Evolutionary conservation across 148 eudicot genomes (phyloP).

Genomic region (Chenopodium album): DNA sequence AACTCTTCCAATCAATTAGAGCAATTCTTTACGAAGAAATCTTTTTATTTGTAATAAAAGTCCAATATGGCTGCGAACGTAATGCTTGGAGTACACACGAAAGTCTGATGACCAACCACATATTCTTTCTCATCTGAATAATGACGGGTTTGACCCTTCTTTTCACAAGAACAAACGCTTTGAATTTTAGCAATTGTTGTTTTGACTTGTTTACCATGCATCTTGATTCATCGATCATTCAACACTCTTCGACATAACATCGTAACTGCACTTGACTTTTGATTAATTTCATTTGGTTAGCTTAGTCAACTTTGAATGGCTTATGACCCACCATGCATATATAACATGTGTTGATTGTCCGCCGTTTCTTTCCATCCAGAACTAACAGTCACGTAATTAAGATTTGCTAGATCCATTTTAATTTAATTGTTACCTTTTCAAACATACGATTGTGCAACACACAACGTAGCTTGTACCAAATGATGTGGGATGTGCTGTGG

Average conservation of each 20-base stretch:
- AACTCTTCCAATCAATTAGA: background rate
- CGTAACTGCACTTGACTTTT: background rate
- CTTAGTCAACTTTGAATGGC: constrained; percentile 10
- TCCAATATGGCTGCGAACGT: constrained; percentile 33
- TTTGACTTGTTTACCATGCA: constrained; percentile 6
- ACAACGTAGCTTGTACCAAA: too few relatives aligned
- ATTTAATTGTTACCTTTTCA: too few relatives aligned
- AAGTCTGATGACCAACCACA: constrained; percentile 20
- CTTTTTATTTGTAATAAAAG: constrained; percentile 1
- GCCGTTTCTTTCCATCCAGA: too few relatives aligned
- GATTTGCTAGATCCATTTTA: too few relatives aligned
- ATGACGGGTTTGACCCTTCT: constrained; percentile 22
- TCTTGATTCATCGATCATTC: background rate
- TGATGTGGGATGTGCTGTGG: background rate
- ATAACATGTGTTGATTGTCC: too few relatives aligned
- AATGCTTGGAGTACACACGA: background rate
- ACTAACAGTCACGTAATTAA: too few relatives aligned
- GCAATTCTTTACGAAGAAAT: background rate
- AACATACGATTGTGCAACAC: background rate
- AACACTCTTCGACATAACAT: background rate
- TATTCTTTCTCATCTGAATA: background rate
- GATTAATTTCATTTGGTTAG: background rate
- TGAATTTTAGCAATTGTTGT: background rate
- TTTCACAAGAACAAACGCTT: constrained; percentile 2
- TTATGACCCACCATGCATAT: background rate